A percentile compares a stretch with the other conserved stretches of the same genome.
Conservation (phyloP, 805 yeast genomes). For the Myxozyma mucilagina region DNA sequence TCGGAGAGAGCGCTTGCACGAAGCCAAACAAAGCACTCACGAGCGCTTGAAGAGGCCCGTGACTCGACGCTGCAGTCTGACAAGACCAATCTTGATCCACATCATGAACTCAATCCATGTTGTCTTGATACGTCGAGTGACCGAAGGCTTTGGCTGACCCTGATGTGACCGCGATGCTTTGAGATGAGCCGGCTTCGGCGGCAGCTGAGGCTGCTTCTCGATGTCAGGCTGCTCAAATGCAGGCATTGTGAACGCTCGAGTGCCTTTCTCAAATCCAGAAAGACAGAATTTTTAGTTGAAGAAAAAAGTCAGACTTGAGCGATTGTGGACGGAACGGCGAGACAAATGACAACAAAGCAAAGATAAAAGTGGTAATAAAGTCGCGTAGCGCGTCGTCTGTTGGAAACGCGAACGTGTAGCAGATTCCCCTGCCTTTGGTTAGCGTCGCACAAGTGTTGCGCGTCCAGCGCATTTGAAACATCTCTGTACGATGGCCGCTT, state of each 20-base stretch:
- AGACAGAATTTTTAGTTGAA: neutral
- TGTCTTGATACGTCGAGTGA: slow-evolving; percentile 4
- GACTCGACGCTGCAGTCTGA: slow-evolving; percentile 16
- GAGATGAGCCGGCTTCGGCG: neutral
- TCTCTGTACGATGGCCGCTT: neutral
- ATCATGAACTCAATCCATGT: slow-evolving; percentile 20
- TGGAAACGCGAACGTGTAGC: neutral
- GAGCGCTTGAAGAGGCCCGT: slow-evolving; percentile 5
- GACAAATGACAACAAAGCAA: too few relatives aligned
- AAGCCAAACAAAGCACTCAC: neutral
- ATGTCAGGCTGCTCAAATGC: neutral
- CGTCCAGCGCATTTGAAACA: neutral
- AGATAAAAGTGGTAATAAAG: too few relatives aligned
- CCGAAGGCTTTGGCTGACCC: neutral
- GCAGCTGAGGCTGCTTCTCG: neutral
- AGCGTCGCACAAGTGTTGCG: neutral
- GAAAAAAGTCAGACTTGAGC: too few relatives aligned
- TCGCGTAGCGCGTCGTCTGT: too few relatives aligned
- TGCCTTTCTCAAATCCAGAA: neutral
- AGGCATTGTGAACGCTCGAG: neutral
- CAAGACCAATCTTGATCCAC: slow-evolving; percentile 19
- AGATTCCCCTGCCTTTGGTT: neutral
- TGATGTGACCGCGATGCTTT: neutral
- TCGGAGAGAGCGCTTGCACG: neutral
- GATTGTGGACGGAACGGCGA: too few relatives aligned